phyloP scores from a whole-genome alignment of 805 yeast species.

The Yarrowia osloensis region DNA sequence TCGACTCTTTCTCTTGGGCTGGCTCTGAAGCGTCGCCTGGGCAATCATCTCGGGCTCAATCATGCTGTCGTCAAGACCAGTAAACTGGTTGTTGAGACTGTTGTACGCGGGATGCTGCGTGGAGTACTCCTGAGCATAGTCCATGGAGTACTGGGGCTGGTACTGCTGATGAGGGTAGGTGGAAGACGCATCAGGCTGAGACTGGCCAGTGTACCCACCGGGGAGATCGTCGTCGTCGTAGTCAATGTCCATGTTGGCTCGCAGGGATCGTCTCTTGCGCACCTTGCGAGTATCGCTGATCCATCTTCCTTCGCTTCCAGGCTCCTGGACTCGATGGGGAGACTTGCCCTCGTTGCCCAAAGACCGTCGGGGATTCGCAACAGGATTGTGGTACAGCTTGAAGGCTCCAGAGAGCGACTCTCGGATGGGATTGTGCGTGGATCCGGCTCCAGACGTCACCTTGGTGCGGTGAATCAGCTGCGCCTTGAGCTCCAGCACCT shows the following conservation, averaged over 20 bases:
- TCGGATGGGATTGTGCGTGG: not conserved
- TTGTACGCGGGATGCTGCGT: slow-evolving; percentile 13
- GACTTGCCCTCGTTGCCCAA: slow-evolving; percentile 20
- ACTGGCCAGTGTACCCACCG: no score
- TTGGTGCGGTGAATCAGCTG: not conserved
- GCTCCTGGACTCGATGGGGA: slow-evolving; percentile 6
- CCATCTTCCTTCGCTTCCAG: slow-evolving; percentile 25
- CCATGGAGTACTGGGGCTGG: slow-evolving; percentile 28
- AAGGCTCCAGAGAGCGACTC: slow-evolving; percentile 21
- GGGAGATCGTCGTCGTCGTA: not conserved
- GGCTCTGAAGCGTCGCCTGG: not conserved
- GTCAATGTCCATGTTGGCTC: not conserved
- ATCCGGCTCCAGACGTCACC: not conserved
- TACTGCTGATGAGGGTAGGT: slow-evolving; percentile 23
- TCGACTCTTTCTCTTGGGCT: not conserved
- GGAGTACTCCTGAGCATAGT: slow-evolving; percentile 25
- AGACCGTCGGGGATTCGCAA: slow-evolving; percentile 19
- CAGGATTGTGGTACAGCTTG: slow-evolving; percentile 29
- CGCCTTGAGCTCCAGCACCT: not conserved
- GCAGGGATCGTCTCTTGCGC: not conserved
- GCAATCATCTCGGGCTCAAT: slow-evolving; percentile 22
- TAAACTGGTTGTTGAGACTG: slow-evolving; percentile 10
- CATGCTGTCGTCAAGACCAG: slow-evolving; percentile 13
- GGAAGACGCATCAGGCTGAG: not conserved
- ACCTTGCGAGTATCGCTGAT: slow-evolving; percentile 7